These are phyloP conservation scores for Arachnomyces sp. DNA, from an alignment of 2,329 filamentous ascomycete genomes.

Conservation along the genomic window DNA sequence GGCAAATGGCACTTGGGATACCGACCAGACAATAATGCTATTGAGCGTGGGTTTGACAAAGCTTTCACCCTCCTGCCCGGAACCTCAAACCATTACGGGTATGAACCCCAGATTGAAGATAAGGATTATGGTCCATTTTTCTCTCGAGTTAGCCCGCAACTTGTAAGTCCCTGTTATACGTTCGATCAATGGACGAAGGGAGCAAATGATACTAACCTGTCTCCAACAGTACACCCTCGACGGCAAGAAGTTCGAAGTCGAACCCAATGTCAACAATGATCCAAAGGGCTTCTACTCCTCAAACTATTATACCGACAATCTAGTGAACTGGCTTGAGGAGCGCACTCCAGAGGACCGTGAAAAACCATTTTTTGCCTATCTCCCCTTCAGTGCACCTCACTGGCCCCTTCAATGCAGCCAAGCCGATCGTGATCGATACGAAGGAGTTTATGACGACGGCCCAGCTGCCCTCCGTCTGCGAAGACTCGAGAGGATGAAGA, in stretches of 20 bases:
- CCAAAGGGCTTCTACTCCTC: constrained; percentile 26
- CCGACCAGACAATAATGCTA: constrained; percentile 19
- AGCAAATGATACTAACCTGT: no score
- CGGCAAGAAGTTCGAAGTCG: background rate
- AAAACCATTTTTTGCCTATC: constrained; percentile 43
- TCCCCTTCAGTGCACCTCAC: constrained; percentile 45
- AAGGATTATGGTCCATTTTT: no score
- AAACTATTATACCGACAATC: constrained; percentile 21
- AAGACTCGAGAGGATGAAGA: constrained; percentile 40
- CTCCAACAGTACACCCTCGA: no score
- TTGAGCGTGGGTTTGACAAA: constrained; percentile 23
- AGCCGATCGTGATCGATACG: constrained; percentile 41
- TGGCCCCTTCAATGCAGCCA: constrained; percentile 47
- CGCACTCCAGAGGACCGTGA: constrained; percentile 28
- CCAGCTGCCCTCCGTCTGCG: constrained; percentile 40
- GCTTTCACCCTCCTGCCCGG: constrained; percentile 24
- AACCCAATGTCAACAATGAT: constrained; percentile 15
- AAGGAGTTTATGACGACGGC: constrained; percentile 44
- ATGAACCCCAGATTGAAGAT: constrained; percentile 18
- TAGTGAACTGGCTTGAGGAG: constrained; percentile 23
- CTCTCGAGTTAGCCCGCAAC: no score
- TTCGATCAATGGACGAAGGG: no score
- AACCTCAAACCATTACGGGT: constrained; percentile 30
- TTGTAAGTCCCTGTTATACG: no score
- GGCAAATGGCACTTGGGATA: constrained; percentile 34